phyloP scores from a whole-genome alignment of 371 early-diverging fungal genomes.

The Lichtheimia corymbifera region DNA sequence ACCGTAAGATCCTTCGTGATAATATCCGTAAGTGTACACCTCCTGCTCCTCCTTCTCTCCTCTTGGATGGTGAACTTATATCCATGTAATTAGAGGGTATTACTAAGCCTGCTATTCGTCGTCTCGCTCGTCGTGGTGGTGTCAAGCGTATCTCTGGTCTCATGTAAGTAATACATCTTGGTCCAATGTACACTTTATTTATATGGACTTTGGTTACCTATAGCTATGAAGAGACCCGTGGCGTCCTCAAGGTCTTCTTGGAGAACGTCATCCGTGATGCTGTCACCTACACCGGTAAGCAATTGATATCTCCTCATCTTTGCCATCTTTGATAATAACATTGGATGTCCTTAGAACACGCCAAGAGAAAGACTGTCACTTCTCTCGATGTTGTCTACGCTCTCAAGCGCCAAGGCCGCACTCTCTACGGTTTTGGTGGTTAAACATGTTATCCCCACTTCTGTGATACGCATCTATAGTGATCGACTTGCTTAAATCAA shows the following conservation, averaged over 20 bases:
- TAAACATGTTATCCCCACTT: constrained; percentile 18
- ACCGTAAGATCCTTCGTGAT: constrained; percentile 98
- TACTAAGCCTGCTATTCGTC: constrained; percentile 99
- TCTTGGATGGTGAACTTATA: background rate
- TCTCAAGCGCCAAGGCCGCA: constrained; percentile 97
- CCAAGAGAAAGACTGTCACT: constrained; percentile 99
- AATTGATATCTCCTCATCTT: no score
- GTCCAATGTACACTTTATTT: background rate
- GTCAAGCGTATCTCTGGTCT: constrained; percentile 99
- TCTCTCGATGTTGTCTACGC: constrained; percentile 96
- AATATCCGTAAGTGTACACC: constrained; percentile 76
- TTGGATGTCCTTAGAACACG: constrained; percentile 68
- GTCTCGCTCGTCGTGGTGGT: constrained; percentile 99
- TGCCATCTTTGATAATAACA: no score
- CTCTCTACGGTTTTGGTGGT: constrained; percentile 72
- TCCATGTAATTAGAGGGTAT: constrained; percentile 75
- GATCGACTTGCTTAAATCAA: no score
- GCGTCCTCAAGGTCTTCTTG: constrained; percentile 96
- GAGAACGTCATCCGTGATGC: constrained; percentile 98
- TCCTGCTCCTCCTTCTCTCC: background rate
- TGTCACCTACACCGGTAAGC: constrained; percentile 92
- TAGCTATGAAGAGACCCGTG: constrained; percentile 97
- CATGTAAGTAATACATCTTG: constrained; percentile 42
- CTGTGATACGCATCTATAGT: background rate
- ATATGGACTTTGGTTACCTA: background rate